Percentiles rank a stretch among this genome's conserved stretches.
Conservation (phyloP, 1,139 yeast species). For the Torulaspora pretoriensis region DNA sequence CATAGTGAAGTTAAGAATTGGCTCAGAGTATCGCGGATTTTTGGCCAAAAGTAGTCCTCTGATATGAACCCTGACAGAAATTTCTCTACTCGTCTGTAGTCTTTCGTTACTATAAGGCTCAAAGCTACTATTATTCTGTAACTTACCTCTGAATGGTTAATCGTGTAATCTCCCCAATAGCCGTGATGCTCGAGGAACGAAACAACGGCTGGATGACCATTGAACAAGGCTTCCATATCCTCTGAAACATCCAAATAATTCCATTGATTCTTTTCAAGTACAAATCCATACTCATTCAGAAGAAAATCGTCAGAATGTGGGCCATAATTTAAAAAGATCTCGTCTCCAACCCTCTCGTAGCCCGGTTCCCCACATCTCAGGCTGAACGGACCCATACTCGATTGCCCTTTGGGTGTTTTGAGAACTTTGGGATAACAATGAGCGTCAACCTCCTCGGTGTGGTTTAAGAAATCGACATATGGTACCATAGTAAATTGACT, state of each 20-base stretch:
- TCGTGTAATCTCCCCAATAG: constrained; percentile 72
- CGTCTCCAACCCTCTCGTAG: constrained; percentile 46
- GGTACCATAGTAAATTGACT: constrained; percentile 92
- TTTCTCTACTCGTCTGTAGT: constrained; percentile 26
- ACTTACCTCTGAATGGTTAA: constrained; percentile 51
- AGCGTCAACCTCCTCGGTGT: constrained; percentile 44
- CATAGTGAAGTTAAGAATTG: constrained; percentile 39
- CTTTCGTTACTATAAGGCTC: constrained; percentile 40
- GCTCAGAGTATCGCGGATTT: constrained; percentile 21
- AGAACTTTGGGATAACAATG: constrained; percentile 30
- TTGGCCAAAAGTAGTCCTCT: constrained; percentile 29
- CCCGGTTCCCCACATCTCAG: constrained; percentile 24
- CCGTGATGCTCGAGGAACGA: constrained; percentile 48
- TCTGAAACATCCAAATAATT: constrained; percentile 62
- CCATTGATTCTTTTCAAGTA: constrained; percentile 55
- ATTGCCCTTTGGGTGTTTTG: constrained; percentile 14
- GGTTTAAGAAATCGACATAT: constrained; percentile 83
- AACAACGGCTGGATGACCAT: constrained; percentile 37
- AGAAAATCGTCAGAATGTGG: constrained; percentile 81
- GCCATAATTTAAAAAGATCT: constrained; percentile 74
- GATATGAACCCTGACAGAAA: constrained; percentile 30
- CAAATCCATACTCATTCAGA: constrained; percentile 83
- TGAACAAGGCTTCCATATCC: constrained; percentile 39
- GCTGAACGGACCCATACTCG: constrained; percentile 25
- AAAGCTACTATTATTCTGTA: constrained; percentile 74